These are phyloP conservation scores for Aurifilum marmelostoma DNA, from an alignment of 2,329 filamentous ascomycete species.

Conservation along the genomic window DNA sequence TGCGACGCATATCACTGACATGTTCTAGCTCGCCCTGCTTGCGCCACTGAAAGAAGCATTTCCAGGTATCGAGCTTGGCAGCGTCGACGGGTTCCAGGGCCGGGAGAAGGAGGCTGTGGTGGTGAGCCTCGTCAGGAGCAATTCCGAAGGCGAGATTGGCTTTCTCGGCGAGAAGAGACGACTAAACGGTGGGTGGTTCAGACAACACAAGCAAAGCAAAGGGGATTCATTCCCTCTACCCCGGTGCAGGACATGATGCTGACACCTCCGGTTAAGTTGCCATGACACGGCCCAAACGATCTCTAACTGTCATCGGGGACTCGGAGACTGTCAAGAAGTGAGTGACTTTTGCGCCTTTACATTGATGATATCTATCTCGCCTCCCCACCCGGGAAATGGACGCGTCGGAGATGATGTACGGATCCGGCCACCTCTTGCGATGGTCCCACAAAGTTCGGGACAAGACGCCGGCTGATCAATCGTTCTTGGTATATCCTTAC, in stretches of 20 bases:
- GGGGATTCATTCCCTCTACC: neutral
- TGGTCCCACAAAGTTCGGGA: slow-evolving; percentile 4
- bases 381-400: neutral
- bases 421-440: slow-evolving; percentile 15
- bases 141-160: slow-evolving; percentile 82
- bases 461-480: slow-evolving; percentile 23
- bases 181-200: slow-evolving; percentile 71
- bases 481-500: slow-evolving; percentile 31
- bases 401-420: slow-evolving; percentile 13
- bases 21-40: slow-evolving; percentile 75
- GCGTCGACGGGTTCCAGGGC: slow-evolving; percentile 93
- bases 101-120: slow-evolving; percentile 96
- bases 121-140: slow-evolving; percentile 92
- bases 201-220: neutral
- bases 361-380: slow-evolving; percentile 11
- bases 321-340: slow-evolving; percentile 89
- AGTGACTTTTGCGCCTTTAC: slow-evolving; percentile 45
- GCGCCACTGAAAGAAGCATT: slow-evolving; percentile 80
- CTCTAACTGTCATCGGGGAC: slow-evolving; percentile 89
- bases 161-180: slow-evolving; percentile 91
- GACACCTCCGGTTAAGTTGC: slow-evolving; percentile 65
- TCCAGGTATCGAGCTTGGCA: slow-evolving; percentile 89
- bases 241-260: slow-evolving; percentile 31
- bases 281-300: slow-evolving; percentile 92
- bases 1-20: slow-evolving; percentile 31